Percentiles rank a stretch among this genome's conserved stretches.
These are phyloP conservation scores for Pontederia paniculata DNA, from an alignment of 176 grass and related monocot species.

Conservation along the genomic window DNA sequence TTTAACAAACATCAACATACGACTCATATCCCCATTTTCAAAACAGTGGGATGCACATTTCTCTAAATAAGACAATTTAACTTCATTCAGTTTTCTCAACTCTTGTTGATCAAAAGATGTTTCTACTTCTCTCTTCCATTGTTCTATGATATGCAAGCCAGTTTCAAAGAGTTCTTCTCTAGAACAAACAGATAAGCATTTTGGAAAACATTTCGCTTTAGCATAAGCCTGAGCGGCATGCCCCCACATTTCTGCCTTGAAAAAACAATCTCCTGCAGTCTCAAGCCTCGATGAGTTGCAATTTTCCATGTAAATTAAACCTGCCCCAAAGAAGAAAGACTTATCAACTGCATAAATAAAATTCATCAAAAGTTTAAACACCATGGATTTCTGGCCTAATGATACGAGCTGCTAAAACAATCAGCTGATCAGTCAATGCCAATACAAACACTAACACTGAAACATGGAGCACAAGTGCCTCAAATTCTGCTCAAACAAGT, in stretches of 20 bases:
- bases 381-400: not conserved
- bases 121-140: constrained; percentile 35
- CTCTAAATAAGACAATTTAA: constrained; percentile 31
- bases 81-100: constrained; percentile 10
- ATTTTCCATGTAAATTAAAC: constrained; percentile 59
- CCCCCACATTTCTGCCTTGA: constrained; percentile 28
- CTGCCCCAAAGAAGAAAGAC: constrained; percentile 20
- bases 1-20: constrained; percentile 56
- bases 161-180: constrained; percentile 38
- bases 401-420: too few relatives aligned
- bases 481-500: too few relatives aligned
- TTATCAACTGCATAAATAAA: not conserved
- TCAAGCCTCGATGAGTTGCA: constrained; percentile 55
- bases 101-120: constrained; percentile 15
- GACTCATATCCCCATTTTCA: constrained; percentile 33
- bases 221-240: constrained; percentile 55
- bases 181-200: constrained; percentile 50
- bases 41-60: constrained; percentile 36
- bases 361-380: not conserved
- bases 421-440: too few relatives aligned
- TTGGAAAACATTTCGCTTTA: constrained; percentile 44
- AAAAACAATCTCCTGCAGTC: constrained; percentile 63
- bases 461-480: too few relatives aligned
- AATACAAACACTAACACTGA: too few relatives aligned
- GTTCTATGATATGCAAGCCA: constrained; percentile 37